A percentile compares a stretch with the other conserved stretches of the same genome.
These are phyloP conservation scores for Silybum marianum DNA, from an alignment of 129 eudicot species.

Conservation along the genomic window DNA sequence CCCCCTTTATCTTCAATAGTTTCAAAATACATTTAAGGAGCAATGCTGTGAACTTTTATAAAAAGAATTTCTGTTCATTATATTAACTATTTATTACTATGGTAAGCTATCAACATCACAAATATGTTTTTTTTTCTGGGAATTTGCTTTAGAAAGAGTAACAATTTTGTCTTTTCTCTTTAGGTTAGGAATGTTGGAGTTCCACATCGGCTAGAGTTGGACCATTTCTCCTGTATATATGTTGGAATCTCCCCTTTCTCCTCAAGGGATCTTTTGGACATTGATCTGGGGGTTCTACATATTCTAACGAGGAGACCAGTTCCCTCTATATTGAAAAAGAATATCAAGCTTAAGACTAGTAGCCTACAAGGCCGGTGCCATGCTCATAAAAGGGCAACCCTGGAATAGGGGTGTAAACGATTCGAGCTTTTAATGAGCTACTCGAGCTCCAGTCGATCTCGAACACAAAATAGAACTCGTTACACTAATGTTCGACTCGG, in stretches of 20 bases:
- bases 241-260: too few relatives aligned
- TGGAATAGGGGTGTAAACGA: too few relatives aligned
- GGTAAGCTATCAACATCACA: slow-evolving; percentile 11
- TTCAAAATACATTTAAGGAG: background rate
- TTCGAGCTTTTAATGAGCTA: too few relatives aligned
- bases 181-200: background rate
- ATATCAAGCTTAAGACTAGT: background rate
- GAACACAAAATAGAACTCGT: too few relatives aligned
- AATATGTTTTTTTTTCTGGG: background rate
- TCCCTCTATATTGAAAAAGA: too few relatives aligned
- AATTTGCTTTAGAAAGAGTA: slow-evolving; percentile 4
- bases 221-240: too few relatives aligned
- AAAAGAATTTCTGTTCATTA: background rate
- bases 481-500: too few relatives aligned
- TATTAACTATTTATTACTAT: slow-evolving; percentile 6
- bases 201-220: too few relatives aligned
- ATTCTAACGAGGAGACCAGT: background rate
- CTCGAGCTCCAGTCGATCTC: too few relatives aligned
- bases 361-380: background rate
- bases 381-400: background rate
- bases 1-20: slow-evolving; percentile 17
- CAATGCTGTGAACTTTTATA: background rate
- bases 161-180: background rate
- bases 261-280: too few relatives aligned
- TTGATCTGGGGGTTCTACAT: too few relatives aligned